phyloP scores from a whole-genome alignment of 108 stramenopile species.

The Chaetoceros tenuissimus region DNA sequence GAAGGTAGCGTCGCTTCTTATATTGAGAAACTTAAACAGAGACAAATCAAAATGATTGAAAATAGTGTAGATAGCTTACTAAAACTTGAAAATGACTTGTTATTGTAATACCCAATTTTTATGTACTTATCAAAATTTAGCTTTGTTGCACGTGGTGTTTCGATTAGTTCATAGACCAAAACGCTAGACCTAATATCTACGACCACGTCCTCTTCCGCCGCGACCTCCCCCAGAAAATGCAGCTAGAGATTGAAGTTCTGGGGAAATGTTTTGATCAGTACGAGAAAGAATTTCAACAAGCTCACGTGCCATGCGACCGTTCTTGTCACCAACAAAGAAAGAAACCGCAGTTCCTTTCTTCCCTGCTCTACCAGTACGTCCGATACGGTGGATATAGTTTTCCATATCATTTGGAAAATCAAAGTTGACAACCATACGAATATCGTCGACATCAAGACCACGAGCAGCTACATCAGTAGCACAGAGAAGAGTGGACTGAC shows the following conservation, averaged over 20 bases:
- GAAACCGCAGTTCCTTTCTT: slow-evolving; percentile 93
- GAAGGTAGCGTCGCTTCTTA: neutral
- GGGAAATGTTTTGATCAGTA: slow-evolving; percentile 62
- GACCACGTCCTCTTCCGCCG: slow-evolving; percentile 38
- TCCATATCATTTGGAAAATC: slow-evolving; percentile 74
- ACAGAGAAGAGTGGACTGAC: slow-evolving; percentile 79
- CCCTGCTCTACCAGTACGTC: slow-evolving; percentile 98
- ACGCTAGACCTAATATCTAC: slow-evolving; percentile 19
- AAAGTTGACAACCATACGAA: slow-evolving; percentile 89
- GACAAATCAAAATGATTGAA: neutral
- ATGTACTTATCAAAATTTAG: neutral
- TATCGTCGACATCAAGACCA: slow-evolving; percentile 94
- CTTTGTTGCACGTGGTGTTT: neutral
- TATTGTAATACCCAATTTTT: neutral
- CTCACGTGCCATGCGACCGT: slow-evolving; percentile 79
- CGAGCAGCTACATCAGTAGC: slow-evolving; percentile 99
- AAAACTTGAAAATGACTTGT: neutral
- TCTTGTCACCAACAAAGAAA: slow-evolving; percentile 92
- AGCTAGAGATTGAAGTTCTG: slow-evolving; percentile 42
- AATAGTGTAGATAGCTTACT: neutral
- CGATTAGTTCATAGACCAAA: neutral
- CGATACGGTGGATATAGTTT: slow-evolving; percentile 89
- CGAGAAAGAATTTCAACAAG: slow-evolving; percentile 74
- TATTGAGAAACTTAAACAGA: neutral
- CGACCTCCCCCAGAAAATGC: slow-evolving; percentile 24